phyloP scores from a whole-genome alignment of 1,284 basidiomycete genomes.

The Cryptococcus deneoformans region DNA sequence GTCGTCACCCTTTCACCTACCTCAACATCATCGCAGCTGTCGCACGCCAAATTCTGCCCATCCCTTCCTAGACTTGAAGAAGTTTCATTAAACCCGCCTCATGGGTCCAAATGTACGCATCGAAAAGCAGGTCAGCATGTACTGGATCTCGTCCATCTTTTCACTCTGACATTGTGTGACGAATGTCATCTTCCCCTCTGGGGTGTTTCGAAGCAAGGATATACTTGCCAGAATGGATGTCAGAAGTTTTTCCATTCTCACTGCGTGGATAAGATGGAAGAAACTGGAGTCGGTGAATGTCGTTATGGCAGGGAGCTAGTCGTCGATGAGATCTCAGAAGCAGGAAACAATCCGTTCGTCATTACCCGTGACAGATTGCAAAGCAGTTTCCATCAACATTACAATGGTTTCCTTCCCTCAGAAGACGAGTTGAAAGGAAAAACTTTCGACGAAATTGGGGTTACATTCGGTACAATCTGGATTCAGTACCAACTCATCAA shows the following conservation, averaged over 20 bases:
- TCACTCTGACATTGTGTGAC: conserved; percentile 66
- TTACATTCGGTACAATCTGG: conserved; percentile 60
- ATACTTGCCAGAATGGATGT: conserved; percentile 61
- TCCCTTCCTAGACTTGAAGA: conserved; percentile 25
- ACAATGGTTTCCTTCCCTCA: conserved; percentile 53
- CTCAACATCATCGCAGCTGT: conserved; percentile 11
- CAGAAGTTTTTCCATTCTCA: conserved; percentile 60
- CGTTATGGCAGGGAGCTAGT: conserved; percentile 40
- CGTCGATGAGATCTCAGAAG: conserved; percentile 23
- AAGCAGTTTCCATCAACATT: conserved; percentile 58
- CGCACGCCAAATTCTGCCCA: conserved; percentile 28
- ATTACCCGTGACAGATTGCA: conserved; percentile 54
- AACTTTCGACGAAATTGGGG: conserved; percentile 66
- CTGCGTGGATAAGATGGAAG: conserved; percentile 52
- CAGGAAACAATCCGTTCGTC: conserved; percentile 51
- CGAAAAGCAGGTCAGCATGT: conserved; percentile 31
- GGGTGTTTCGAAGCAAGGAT: conserved; percentile 63
- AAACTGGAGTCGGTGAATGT: conserved; percentile 49
- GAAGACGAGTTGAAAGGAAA: conserved; percentile 52
- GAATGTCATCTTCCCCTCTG: conserved; percentile 67
- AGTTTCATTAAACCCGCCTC: conserved; percentile 10
- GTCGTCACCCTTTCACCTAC: conserved; percentile 15
- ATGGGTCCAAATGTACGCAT: background rate
- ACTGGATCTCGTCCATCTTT: conserved; percentile 58
- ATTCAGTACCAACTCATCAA: conserved; percentile 63